phyloP scores from a whole-genome alignment of 805 yeast species.

The Tetrapisispora phaffii region DNA sequence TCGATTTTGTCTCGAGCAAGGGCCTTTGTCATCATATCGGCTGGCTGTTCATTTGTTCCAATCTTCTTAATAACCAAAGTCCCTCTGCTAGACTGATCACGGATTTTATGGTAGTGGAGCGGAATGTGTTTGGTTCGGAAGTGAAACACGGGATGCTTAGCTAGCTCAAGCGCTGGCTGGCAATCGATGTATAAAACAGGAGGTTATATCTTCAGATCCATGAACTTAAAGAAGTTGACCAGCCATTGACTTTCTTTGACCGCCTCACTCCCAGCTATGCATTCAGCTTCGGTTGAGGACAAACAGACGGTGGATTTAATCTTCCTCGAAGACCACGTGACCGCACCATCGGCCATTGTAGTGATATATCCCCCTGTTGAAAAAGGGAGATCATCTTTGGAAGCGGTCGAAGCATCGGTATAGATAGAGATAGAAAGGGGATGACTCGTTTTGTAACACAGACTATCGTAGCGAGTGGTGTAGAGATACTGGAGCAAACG shows the following conservation, averaged over 20 bases:
- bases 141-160: slow-evolving; percentile 4
- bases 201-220: neutral
- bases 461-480: slow-evolving; percentile 1
- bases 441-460: slow-evolving; percentile 1
- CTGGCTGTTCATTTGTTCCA: slow-evolving; percentile 4
- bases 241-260: slow-evolving; percentile 6
- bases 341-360: slow-evolving; percentile 4
- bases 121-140: slow-evolving; percentile 8
- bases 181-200: slow-evolving; percentile 4
- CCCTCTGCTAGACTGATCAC: slow-evolving; percentile 3
- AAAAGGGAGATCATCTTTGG: slow-evolving; percentile 5
- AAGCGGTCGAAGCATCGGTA: slow-evolving; percentile 8
- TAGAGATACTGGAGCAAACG: slow-evolving; percentile 5
- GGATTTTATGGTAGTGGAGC: slow-evolving; percentile 4
- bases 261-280: slow-evolving; percentile 7
- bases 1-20: too few species aligned
- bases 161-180: slow-evolving; percentile 4
- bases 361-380: slow-evolving; percentile 10
- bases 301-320: slow-evolving; percentile 5
- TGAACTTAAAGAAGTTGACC: slow-evolving; percentile 1
- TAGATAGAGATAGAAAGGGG: neutral
- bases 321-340: slow-evolving; percentile 11
- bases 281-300: slow-evolving; percentile 9
- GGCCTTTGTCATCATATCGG: slow-evolving; percentile 5
- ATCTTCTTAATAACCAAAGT: slow-evolving; percentile 1